Conservation (phyloP, 2,329 filamentous ascomycete species). For the Fusarium sp. region DNA sequence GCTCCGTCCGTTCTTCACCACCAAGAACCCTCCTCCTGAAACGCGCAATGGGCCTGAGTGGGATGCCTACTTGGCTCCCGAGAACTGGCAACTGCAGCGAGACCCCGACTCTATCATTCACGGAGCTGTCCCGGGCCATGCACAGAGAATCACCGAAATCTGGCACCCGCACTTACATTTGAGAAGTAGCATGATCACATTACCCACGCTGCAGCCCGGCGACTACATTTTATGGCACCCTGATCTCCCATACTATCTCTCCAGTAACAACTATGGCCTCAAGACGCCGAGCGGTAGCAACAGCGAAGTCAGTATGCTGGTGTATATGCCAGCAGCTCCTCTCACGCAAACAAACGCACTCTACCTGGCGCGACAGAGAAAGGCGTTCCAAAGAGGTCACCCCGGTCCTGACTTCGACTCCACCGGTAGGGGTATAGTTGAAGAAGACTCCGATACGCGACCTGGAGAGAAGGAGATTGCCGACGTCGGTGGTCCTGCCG, state of each 20-base stretch:
- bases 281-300: constrained; percentile 43
- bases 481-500: constrained; percentile 62
- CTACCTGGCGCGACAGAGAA: constrained; percentile 68
- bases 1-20: constrained; percentile 68
- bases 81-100: constrained; percentile 59
- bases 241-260: constrained; percentile 68
- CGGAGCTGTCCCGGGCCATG: constrained; percentile 68
- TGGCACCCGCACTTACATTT: constrained; percentile 70
- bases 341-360: constrained; percentile 69
- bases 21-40: constrained; percentile 57
- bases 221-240: constrained; percentile 72
- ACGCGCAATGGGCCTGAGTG: constrained; percentile 56
- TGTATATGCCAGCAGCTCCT: constrained; percentile 67
- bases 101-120: constrained; percentile 68
- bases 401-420: constrained; percentile 68
- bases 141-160: constrained; percentile 67
- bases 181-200: constrained; percentile 65
- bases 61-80: constrained; percentile 63
- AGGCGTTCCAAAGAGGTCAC: constrained; percentile 66
- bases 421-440: constrained; percentile 59
- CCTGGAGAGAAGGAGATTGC: constrained; percentile 65
- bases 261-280: constrained; percentile 51
- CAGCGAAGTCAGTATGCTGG: constrained; percentile 60
- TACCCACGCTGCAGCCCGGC: constrained; percentile 65
- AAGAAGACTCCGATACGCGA: constrained; percentile 63